Conservation (phyloP, 139 green algal species). For the Chlamydomonas asymmetrica region DNA sequence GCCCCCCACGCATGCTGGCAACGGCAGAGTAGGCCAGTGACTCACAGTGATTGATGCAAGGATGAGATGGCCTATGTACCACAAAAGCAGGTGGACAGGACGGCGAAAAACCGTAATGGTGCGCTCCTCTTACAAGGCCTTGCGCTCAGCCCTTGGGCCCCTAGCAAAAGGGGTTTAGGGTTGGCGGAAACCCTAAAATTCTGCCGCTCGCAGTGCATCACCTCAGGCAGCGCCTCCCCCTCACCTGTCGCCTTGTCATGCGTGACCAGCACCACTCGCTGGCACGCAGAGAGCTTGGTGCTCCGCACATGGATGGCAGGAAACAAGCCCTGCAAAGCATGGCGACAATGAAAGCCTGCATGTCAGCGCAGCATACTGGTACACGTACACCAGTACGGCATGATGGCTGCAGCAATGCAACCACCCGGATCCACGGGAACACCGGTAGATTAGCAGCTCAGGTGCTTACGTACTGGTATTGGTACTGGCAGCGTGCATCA, state of each 20-base stretch:
- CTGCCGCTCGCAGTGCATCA: no score
- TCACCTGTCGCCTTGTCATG: conserved; percentile 46
- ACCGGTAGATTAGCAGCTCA: background rate
- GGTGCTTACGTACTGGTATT: background rate
- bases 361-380: background rate
- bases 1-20: no score
- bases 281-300: conserved; percentile 70
- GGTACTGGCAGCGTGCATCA: background rate
- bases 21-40: no score
- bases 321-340: conserved; percentile 92
- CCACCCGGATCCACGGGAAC: background rate
- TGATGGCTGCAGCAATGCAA: background rate
- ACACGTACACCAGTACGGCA: background rate
- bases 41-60: no score
- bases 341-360: background rate
- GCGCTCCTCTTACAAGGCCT: no score
- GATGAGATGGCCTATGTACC: no score
- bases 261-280: conserved; percentile 47
- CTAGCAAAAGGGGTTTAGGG: no score
- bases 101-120: no score
- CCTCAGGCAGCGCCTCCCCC: background rate
- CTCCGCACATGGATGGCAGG: conserved; percentile 92
- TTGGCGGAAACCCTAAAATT: no score
- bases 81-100: no score
- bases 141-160: no score